Conservation (phyloP, 768 basidiomycete species). For the Omphalotus guepiniiformis region DNA sequence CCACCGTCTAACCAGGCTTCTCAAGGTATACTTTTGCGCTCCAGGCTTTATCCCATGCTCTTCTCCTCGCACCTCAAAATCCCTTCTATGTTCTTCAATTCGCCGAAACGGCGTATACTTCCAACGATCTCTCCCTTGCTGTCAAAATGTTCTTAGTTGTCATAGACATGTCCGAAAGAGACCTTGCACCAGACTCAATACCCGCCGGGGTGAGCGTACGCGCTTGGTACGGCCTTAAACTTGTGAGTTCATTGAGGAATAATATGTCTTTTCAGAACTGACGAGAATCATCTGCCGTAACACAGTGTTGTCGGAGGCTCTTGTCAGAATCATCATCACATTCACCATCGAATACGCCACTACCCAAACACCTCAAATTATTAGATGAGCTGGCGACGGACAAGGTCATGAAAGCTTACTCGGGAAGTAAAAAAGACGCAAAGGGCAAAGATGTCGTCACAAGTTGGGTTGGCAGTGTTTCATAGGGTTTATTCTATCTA, state of each 20-base stretch:
- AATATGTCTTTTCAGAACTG: neutral
- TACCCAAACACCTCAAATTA: constrained; percentile 51
- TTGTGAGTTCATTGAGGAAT: constrained; percentile 45
- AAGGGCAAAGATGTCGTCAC: constrained; percentile 41
- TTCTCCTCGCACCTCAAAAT: constrained; percentile 82
- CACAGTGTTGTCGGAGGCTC: constrained; percentile 57
- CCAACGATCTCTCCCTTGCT: constrained; percentile 68
- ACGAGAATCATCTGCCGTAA: constrained; percentile 1
- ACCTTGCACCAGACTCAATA: constrained; percentile 49
- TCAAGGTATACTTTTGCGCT: constrained; percentile 68
- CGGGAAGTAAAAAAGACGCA: constrained; percentile 35
- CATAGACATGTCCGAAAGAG: constrained; percentile 71
- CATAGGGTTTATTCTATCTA: too few relatives aligned
- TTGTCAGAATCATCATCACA: constrained; percentile 33
- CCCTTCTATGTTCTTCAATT: constrained; percentile 80
- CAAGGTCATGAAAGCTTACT: constrained; percentile 59
- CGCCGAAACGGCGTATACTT: constrained; percentile 85
- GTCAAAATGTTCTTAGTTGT: constrained; percentile 76
- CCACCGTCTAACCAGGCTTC: neutral
- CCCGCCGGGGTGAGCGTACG: constrained; percentile 60
- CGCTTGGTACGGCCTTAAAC: constrained; percentile 82
- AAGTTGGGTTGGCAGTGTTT: constrained; percentile 43
- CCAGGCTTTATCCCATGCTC: constrained; percentile 74
- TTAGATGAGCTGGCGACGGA: constrained; percentile 75
- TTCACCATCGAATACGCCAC: constrained; percentile 55